phyloP scores from a whole-genome alignment of 805 yeast genomes.

The Saturnispora serradocipensis region DNA sequence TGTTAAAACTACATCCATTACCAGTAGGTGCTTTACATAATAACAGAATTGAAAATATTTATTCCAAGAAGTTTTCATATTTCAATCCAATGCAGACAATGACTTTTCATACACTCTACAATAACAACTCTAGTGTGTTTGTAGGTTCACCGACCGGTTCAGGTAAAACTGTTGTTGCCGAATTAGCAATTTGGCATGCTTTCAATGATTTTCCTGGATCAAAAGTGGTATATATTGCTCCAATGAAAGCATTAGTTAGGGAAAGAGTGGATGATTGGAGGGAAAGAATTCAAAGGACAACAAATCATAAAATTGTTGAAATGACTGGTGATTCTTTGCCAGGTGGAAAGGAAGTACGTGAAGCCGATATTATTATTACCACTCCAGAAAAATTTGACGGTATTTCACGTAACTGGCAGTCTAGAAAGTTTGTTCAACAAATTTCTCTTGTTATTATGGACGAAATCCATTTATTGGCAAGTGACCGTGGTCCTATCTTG shows the following conservation, averaged over 20 bases:
- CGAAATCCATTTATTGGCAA: slow-evolving; percentile 74
- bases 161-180: slow-evolving; percentile 96
- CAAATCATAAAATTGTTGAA: slow-evolving; percentile 53
- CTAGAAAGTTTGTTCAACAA: slow-evolving; percentile 64
- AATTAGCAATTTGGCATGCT: slow-evolving; percentile 95
- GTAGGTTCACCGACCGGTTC: slow-evolving; percentile 99
- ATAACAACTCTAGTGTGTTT: slow-evolving; percentile 68
- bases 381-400: slow-evolving; percentile 88
- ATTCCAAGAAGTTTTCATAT: slow-evolving; percentile 59
- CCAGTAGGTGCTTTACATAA: slow-evolving; percentile 77
- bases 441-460: slow-evolving; percentile 76
- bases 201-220: slow-evolving; percentile 71
- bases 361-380: slow-evolving; percentile 69
- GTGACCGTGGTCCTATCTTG: slow-evolving; percentile 79
- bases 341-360: slow-evolving; percentile 52
- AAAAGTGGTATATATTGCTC: slow-evolving; percentile 78
- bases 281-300: slow-evolving; percentile 37
- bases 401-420: slow-evolving; percentile 78
- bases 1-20: slow-evolving; percentile 74
- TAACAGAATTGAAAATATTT: slow-evolving; percentile 55
- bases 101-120: slow-evolving; percentile 85
- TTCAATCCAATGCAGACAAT: slow-evolving; percentile 99
- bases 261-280: slow-evolving; percentile 82
- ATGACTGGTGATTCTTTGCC: slow-evolving; percentile 80
- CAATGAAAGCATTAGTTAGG: slow-evolving; percentile 80